Percentiles rank a stretch among this genome's conserved stretches.
Conservation (phyloP, 2,329 filamentous ascomycete species). For the Cadophora sp. region DNA sequence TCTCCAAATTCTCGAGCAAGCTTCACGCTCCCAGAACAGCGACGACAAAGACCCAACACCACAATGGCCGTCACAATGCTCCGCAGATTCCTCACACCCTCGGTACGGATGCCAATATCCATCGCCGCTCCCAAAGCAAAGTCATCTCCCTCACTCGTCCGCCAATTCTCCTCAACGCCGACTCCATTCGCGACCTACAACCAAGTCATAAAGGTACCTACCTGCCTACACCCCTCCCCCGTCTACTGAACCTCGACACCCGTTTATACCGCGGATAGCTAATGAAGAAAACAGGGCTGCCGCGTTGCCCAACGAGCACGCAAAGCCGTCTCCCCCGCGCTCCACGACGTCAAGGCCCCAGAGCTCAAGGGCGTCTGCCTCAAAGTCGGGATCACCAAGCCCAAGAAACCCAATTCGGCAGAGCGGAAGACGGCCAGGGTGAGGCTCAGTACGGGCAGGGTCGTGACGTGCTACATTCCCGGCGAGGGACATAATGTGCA, state of each 20-base stretch:
- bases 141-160: conserved; percentile 23
- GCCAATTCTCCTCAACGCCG: conserved; percentile 43
- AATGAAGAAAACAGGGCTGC: conserved; percentile 62
- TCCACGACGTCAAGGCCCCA: conserved; percentile 72
- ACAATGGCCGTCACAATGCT: conserved; percentile 40
- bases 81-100: conserved; percentile 38
- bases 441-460: conserved; percentile 82
- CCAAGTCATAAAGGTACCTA: conserved; percentile 42
- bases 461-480: conserved; percentile 93
- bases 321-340: conserved; percentile 86
- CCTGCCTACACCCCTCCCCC: not conserved
- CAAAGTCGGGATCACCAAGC: conserved; percentile 90
- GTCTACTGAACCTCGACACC: not conserved
- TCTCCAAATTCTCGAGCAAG: conserved; percentile 1
- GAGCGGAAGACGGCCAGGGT: conserved; percentile 96
- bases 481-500: conserved; percentile 99
- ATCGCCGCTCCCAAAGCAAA: conserved; percentile 17
- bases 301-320: conserved; percentile 81
- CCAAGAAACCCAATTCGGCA: conserved; percentile 98
- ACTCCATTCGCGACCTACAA: conserved; percentile 42
- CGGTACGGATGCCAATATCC: conserved; percentile 33
- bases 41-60: conserved; percentile 15
- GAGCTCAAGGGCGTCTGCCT: conserved; percentile 95
- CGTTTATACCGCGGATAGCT: not conserved
- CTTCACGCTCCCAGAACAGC: not conserved